These are phyloP conservation scores for Phaffomyces opuntiae DNA, from an alignment of 805 yeast species.

Conservation along the genomic window DNA sequence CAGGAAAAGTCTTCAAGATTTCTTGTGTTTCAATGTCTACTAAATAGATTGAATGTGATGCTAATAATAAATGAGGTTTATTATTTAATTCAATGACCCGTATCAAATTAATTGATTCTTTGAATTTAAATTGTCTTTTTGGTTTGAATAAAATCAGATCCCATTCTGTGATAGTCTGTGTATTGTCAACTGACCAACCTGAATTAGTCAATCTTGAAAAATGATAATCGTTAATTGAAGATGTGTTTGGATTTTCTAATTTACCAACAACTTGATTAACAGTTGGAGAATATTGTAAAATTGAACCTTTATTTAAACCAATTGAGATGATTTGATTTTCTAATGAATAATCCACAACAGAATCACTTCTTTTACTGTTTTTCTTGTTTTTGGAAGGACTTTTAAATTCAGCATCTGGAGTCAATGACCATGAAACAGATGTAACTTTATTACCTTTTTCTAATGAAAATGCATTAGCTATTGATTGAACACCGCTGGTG, in stretches of 20 bases:
- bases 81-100: constrained; percentile 25
- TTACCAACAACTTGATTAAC: constrained; percentile 50
- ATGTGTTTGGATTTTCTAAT: constrained; percentile 38
- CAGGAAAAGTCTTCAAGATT: constrained; percentile 54
- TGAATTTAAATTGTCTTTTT: constrained; percentile 35
- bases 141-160: constrained; percentile 40
- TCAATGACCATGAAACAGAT: constrained; percentile 46
- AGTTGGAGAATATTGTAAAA: constrained; percentile 62
- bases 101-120: constrained; percentile 24
- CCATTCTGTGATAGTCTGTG: constrained; percentile 58
- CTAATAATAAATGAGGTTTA: constrained; percentile 43
- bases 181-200: constrained; percentile 54
- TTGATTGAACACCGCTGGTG: constrained; percentile 29
- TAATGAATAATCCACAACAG: constrained; percentile 16
- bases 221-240: constrained; percentile 44
- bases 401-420: constrained; percentile 8
- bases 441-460: constrained; percentile 45
- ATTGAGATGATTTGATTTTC: constrained; percentile 48
- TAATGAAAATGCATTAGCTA: constrained; percentile 43
- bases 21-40: constrained; percentile 34
- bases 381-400: too few relatives aligned
- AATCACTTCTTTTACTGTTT: constrained; percentile 20
- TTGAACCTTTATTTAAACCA: constrained; percentile 58
- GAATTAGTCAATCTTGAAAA: constrained; percentile 34
- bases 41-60: constrained; percentile 60